phyloP scores from a whole-genome alignment of 768 basidiomycete genomes.

The Hericium erinaceus region DNA sequence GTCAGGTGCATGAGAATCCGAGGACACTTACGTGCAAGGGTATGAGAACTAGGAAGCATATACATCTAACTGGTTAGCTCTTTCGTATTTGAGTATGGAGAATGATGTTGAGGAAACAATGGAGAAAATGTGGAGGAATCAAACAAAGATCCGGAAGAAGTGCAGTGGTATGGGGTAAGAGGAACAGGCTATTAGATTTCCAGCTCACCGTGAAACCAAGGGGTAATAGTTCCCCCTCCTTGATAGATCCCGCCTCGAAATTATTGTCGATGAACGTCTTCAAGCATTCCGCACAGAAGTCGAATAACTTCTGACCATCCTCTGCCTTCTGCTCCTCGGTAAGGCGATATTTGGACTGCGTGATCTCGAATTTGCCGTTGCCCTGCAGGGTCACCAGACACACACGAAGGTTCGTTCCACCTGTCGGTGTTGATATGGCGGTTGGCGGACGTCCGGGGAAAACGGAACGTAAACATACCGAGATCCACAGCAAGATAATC shows the following conservation, averaged over 20 bases:
- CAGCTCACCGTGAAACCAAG: slow-evolving; percentile 85
- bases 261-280: slow-evolving; percentile 82
- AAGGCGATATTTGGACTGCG: slow-evolving; percentile 94
- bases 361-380: slow-evolving; percentile 93
- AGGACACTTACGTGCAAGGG: slow-evolving; percentile 69
- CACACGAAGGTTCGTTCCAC: slow-evolving; percentile 96
- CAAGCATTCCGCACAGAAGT: slow-evolving; percentile 94
- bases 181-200: neutral
- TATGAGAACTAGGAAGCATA: slow-evolving; percentile 69
- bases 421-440: slow-evolving; percentile 25
- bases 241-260: slow-evolving; percentile 39
- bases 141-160: neutral
- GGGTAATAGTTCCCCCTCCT: slow-evolving; percentile 54
- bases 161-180: neutral
- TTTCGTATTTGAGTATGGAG: neutral
- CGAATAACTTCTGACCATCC: slow-evolving; percentile 91
- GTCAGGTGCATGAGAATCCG: neutral
- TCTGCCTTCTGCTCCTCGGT: slow-evolving; percentile 98
- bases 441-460: neutral
- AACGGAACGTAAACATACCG: slow-evolving; percentile 30
- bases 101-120: slow-evolving; percentile 6
- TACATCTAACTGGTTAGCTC: slow-evolving; percentile 11
- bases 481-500: slow-evolving; percentile 88
- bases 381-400: slow-evolving; percentile 92
- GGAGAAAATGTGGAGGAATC: too few relatives aligned